Conservation (phyloP, 805 yeast species). For the Blastobotrys attinorum region DNA sequence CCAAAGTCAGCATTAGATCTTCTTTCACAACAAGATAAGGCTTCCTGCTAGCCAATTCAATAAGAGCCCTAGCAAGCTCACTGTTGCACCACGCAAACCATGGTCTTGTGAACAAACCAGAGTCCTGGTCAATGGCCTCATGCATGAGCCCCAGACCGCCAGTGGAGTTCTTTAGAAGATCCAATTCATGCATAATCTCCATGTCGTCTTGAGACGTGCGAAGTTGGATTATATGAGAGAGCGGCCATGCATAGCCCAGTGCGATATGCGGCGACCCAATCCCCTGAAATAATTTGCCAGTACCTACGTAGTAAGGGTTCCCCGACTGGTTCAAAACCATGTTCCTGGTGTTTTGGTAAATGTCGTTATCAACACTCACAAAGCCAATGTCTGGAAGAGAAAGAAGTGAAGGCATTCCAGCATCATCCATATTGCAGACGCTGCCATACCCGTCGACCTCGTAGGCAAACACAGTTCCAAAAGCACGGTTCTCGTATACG, state of each 20-base stretch:
- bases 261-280: slow-evolving; percentile 93
- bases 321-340: slow-evolving; percentile 65
- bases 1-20: no score
- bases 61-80: slow-evolving; percentile 81
- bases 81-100: slow-evolving; percentile 97
- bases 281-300: slow-evolving; percentile 60
- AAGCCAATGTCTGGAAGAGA: slow-evolving; percentile 78
- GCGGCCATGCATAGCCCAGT: slow-evolving; percentile 78
- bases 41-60: slow-evolving; percentile 63
- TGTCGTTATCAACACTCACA: slow-evolving; percentile 38
- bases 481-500: slow-evolving; percentile 55
- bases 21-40: slow-evolving; percentile 65
- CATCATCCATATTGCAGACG: slow-evolving; percentile 74
- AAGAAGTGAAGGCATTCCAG: slow-evolving; percentile 75
- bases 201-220: slow-evolving; percentile 66
- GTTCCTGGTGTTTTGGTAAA: slow-evolving; percentile 70
- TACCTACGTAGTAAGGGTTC: slow-evolving; percentile 62
- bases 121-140: slow-evolving; percentile 66
- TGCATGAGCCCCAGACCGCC: slow-evolving; percentile 77
- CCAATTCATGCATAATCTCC: slow-evolving; percentile 49
- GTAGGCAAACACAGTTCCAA: slow-evolving; percentile 76
- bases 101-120: slow-evolving; percentile 52
- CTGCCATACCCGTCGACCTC: slow-evolving; percentile 88
- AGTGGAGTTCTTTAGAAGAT: slow-evolving; percentile 50
- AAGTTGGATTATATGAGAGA: slow-evolving; percentile 69